These are phyloP conservation scores for Helianthus tuberosus DNA, from an alignment of 129 eudicot species.

Conservation along the genomic window DNA sequence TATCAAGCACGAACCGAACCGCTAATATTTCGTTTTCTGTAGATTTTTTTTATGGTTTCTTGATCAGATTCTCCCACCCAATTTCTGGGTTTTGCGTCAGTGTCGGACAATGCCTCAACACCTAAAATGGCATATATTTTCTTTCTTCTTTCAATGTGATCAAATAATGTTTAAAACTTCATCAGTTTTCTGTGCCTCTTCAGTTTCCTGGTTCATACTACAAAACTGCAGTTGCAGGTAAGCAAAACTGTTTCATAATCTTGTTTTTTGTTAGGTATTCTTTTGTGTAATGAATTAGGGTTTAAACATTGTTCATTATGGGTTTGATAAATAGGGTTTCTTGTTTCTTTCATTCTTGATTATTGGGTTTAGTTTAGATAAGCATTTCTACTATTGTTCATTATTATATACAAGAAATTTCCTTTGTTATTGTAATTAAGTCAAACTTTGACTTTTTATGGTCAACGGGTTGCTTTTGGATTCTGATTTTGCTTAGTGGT, in stretches of 20 bases:
- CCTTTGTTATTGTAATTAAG: background rate
- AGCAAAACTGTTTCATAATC: background rate
- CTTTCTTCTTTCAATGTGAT: background rate
- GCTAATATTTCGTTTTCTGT: constrained; percentile 12
- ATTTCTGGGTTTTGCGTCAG: constrained; percentile 25
- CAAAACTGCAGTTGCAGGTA: constrained; percentile 28
- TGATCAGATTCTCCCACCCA: constrained; percentile 11
- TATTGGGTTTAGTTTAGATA: background rate
- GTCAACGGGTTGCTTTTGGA: constrained; percentile 9
- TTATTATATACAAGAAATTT: background rate
- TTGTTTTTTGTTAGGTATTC: background rate
- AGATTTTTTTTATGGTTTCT: background rate
- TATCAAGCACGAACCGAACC: background rate
- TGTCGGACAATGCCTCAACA: constrained; percentile 20
- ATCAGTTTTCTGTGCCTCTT: background rate
- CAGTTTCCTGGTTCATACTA: background rate
- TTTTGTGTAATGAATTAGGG: background rate
- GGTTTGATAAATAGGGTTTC: no score
- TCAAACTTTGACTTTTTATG: background rate
- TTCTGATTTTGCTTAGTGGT: background rate
- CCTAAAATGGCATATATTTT: constrained; percentile 20
- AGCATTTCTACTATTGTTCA: background rate
- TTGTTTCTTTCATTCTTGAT: background rate
- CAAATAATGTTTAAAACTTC: background rate
- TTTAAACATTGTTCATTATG: no score